Evolutionary conservation across 176 grass and related monocot genomes (phyloP), one percentile per base, ranked within the genome.

Genomic region (Dendrocalamus sinicus): DNA sequence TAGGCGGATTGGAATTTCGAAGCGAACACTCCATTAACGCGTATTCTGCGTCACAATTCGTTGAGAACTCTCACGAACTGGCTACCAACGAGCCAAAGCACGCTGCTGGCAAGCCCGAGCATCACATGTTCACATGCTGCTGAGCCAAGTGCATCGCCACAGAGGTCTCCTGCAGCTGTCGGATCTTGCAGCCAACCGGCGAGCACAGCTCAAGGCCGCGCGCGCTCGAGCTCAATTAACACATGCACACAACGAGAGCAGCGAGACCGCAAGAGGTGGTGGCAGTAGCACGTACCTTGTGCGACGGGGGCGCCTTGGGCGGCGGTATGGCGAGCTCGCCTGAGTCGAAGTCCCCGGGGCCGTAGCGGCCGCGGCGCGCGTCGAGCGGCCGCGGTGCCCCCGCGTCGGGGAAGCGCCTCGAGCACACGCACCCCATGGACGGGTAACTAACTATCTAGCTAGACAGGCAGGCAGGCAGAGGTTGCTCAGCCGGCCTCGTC

Each of bases 381-480:
- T 65, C 76, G 45, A 91, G 70, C 30, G 70, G 12, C 19, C 54
- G 32, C 54, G 26, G 66, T 20, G 72, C 44, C 50, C 10, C 35
- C 60, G 86, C 77, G 11, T 68, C 77, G 14, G 28, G 7, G 14
- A 79, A 35, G 15, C 67, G 12, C 78, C 41, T 87, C 0, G 91
- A 93, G 77, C 86, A 92, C 26, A 91, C 66, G 89, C 92, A 93
- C 13, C 95, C 95, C 95, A 98, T 98, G 67, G 58, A 67, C 19
- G 28, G 19, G 35, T 12, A 17, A 28, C 72, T 57, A 22, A 22
- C 9, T 47, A 32, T 0, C 57, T 12, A 48, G 2, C 47, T 10
- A 58, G 43, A 44, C 43, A 8, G 57, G 9, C 17, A 19, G 57
- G 9, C 17, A 19, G 51, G 10, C 12, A 54, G 6, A 7, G 5